A percentile compares a stretch with the other conserved stretches of the same genome.
phyloP scores from a whole-genome alignment of 805 yeast species.

The Barnettozyma sucrosica region DNA sequence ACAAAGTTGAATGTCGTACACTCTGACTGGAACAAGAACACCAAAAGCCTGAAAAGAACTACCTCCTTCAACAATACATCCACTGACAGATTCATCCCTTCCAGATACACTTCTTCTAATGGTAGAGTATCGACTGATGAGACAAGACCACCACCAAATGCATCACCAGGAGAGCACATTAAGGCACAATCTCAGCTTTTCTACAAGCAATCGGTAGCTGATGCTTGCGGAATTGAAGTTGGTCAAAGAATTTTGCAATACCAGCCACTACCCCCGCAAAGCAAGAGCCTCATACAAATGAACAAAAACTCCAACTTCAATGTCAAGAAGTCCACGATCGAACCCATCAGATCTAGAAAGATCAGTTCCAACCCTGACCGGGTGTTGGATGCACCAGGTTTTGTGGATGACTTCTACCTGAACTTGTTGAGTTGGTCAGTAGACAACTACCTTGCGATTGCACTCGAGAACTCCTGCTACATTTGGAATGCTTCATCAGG shows the following conservation, averaged over 20 bases:
- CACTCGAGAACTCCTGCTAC: conserved; percentile 75
- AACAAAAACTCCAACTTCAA: conserved; percentile 19
- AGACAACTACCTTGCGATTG: conserved; percentile 79
- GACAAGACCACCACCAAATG: conserved; percentile 38
- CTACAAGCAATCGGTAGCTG: conserved; percentile 80
- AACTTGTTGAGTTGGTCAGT: conserved; percentile 85
- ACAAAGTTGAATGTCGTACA: conserved; percentile 40
- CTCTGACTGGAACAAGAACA: conserved; percentile 30
- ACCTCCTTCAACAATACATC: conserved; percentile 23
- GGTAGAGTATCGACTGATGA: conserved; percentile 39
- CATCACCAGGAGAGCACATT: conserved; percentile 39
- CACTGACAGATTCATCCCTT: conserved; percentile 57
- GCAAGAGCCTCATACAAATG: conserved; percentile 22
- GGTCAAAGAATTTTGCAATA: conserved; percentile 80
- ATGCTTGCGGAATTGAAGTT: conserved; percentile 86
- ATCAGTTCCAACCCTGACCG: conserved; percentile 87
- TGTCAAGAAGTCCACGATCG: conserved; percentile 36
- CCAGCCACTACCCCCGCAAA: conserved; percentile 76
- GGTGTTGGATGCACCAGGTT: conserved; percentile 93
- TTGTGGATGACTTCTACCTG: conserved; percentile 86
- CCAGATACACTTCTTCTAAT: conserved; percentile 43
- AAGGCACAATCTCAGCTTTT: conserved; percentile 38
- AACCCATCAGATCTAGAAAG: conserved; percentile 65
- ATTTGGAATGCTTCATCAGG: conserved; percentile 91
- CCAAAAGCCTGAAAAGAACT: conserved; percentile 19